phyloP scores from a whole-genome alignment of 192 early-diverging fungal genomes.

The Coemansia brasiliensis region DNA sequence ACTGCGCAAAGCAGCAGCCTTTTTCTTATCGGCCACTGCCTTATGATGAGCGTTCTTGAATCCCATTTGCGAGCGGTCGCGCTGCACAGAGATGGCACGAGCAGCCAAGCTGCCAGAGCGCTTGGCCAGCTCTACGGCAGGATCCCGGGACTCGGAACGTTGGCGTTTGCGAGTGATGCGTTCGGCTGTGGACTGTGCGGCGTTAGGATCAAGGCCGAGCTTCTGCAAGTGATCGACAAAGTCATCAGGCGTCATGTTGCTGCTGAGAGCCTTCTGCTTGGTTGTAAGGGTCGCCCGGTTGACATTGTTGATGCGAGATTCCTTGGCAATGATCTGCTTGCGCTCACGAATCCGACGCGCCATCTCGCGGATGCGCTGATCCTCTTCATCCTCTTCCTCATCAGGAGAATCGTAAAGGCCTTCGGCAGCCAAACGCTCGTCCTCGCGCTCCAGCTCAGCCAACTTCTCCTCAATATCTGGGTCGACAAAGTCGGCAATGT shows the following conservation, averaged over 20 bases:
- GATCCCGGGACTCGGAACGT: conserved; percentile 65
- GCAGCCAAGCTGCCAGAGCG: conserved; percentile 62
- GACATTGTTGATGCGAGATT: conserved; percentile 77
- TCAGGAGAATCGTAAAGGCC: conserved; percentile 87
- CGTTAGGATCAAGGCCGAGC: conserved; percentile 71
- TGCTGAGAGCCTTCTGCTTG: conserved; percentile 37
- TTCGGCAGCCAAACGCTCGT: conserved; percentile 90
- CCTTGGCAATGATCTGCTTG: conserved; percentile 78
- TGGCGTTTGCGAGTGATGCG: conserved; percentile 76
- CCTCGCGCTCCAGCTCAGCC: conserved; percentile 94
- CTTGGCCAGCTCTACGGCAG: conserved; percentile 61
- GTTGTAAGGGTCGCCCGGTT: conserved; percentile 70
- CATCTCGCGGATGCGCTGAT: conserved; percentile 71
- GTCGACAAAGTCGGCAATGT: conserved; percentile 98
- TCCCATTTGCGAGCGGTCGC: conserved; percentile 75
- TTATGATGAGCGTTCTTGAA: conserved; percentile 59
- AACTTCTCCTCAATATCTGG: conserved; percentile 95
- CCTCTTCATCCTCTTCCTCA: conserved; percentile 76
- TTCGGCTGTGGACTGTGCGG: conserved; percentile 54
- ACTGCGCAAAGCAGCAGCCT: conserved; percentile 70
- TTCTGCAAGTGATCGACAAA: conserved; percentile 71
- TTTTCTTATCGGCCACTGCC: conserved; percentile 71
- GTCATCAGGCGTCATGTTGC: conserved; percentile 45
- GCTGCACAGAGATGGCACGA: conserved; percentile 58
- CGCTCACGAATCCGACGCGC: conserved; percentile 82